phyloP scores from a whole-genome alignment of 371 early-diverging fungal genomes.

The Mortierella sp. region DNA sequence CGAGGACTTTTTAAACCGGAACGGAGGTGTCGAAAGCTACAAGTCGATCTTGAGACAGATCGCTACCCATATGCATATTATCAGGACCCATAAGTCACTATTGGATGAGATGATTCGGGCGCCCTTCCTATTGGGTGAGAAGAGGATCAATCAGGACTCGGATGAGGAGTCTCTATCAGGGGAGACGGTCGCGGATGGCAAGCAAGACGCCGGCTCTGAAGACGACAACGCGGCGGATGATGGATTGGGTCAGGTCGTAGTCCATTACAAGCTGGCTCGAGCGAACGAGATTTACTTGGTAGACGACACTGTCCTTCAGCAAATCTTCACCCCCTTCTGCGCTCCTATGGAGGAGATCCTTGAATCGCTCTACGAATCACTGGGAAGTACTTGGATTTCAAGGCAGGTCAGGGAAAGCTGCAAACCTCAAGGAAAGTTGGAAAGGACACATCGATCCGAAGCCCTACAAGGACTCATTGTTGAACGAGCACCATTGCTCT shows the following conservation, averaged over 20 bases:
- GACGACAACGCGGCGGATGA: slow-evolving; percentile 13
- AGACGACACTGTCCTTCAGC: slow-evolving; percentile 82
- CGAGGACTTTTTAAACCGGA: slow-evolving; percentile 70
- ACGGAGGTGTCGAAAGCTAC: slow-evolving; percentile 77
- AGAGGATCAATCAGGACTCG: slow-evolving; percentile 24
- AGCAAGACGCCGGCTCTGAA: slow-evolving; percentile 32
- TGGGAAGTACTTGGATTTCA: slow-evolving; percentile 81
- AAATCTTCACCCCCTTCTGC: slow-evolving; percentile 80
- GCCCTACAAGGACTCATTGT: slow-evolving; percentile 75
- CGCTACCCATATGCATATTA: slow-evolving; percentile 72
- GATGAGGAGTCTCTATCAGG: slow-evolving; percentile 21
- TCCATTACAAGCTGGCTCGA: slow-evolving; percentile 73
- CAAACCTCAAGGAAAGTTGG: slow-evolving; percentile 60
- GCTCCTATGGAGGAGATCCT: slow-evolving; percentile 73
- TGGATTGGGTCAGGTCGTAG: slow-evolving; percentile 52
- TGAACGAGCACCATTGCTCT: slow-evolving; percentile 81
- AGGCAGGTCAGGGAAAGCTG: slow-evolving; percentile 67
- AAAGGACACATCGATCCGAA: slow-evolving; percentile 61
- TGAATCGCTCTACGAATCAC: slow-evolving; percentile 72
- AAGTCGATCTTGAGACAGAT: slow-evolving; percentile 77
- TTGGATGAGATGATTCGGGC: slow-evolving; percentile 68
- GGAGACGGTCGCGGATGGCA: slow-evolving; percentile 6
- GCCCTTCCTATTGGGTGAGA: slow-evolving; percentile 67
- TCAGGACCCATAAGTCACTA: slow-evolving; percentile 60
- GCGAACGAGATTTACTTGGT: slow-evolving; percentile 81